Evolutionary conservation across 805 yeast genomes (phyloP).

Genomic region (Zygosaccharomyces lentus): DNA sequence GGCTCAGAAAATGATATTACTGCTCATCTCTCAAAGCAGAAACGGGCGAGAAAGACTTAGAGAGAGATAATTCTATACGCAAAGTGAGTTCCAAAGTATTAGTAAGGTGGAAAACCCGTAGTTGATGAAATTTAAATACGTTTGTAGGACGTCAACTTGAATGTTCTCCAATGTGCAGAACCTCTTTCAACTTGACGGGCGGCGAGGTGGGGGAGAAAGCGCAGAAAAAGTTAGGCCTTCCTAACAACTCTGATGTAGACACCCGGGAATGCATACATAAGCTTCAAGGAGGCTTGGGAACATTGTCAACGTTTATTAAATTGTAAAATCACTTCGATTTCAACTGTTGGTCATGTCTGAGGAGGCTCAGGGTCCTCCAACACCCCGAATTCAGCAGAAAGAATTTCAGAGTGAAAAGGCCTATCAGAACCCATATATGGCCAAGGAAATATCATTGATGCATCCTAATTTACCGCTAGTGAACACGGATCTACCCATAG

Average conservation of each 20-base stretch:
- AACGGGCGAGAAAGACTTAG: constrained; percentile 9
- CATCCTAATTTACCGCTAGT: constrained; percentile 2
- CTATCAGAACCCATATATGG: not conserved
- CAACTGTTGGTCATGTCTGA: constrained; percentile 9
- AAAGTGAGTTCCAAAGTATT: no score
- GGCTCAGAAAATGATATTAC: constrained; percentile 17
- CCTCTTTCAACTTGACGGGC: not conserved
- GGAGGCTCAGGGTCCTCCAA: constrained; percentile 10
- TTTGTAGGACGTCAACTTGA: not conserved
- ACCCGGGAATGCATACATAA: not conserved
- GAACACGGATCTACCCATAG: constrained; percentile 3
- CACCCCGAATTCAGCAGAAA: constrained; percentile 21
- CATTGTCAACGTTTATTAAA: not conserved
- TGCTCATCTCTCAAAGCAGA: constrained; percentile 19
- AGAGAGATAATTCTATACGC: no score
- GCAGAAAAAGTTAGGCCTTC: not conserved
- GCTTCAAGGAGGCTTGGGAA: not conserved
- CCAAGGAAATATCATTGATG: not conserved
- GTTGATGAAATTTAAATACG: not conserved
- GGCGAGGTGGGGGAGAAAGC: not conserved
- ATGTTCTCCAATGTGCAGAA: not conserved
- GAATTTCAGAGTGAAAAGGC: constrained; percentile 14
- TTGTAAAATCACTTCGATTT: not conserved
- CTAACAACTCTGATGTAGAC: not conserved
- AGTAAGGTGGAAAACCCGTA: not conserved